A percentile compares a stretch with the other conserved stretches of the same genome.
These are phyloP conservation scores for Saccharomycopsis selenospora DNA, from an alignment of 805 yeast species.

Conservation along the genomic window DNA sequence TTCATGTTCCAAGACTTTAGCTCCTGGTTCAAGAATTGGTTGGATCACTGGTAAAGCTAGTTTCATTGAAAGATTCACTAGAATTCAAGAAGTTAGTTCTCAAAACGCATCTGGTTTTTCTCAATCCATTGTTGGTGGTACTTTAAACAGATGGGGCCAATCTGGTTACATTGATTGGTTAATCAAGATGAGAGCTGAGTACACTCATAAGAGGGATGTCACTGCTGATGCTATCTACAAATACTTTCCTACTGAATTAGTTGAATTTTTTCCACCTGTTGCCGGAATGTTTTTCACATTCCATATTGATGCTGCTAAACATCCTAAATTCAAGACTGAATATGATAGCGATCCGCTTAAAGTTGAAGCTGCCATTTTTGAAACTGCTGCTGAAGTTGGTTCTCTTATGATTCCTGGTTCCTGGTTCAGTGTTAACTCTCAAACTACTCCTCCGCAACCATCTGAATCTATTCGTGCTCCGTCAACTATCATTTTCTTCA, in stretches of 20 bases:
- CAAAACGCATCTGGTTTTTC: conserved; percentile 81
- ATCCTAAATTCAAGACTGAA: conserved; percentile 62
- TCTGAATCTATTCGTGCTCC: conserved; percentile 33
- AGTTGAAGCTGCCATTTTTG: conserved; percentile 60
- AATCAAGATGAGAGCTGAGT: conserved; percentile 71
- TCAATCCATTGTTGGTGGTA: conserved; percentile 60
- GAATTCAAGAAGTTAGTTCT: conserved; percentile 73
- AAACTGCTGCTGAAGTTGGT: conserved; percentile 51
- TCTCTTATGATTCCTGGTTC: conserved; percentile 75
- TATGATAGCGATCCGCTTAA: conserved; percentile 50
- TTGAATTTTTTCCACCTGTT: conserved; percentile 49
- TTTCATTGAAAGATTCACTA: conserved; percentile 56
- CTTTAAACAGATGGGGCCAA: conserved; percentile 86
- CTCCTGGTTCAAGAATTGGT: conserved; percentile 86
- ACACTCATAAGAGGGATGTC: conserved; percentile 81
- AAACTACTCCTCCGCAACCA: conserved; percentile 53
- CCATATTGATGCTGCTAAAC: conserved; percentile 66
- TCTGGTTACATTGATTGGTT: conserved; percentile 84
- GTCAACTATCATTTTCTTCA: conserved; percentile 54
- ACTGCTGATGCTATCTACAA: conserved; percentile 69
- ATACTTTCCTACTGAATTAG: conserved; percentile 42
- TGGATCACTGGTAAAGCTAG: conserved; percentile 74
- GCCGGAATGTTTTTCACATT: conserved; percentile 88
- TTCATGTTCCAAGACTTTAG: conserved; percentile 84
- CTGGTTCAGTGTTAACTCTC: conserved; percentile 61